phyloP scores from a whole-genome alignment of 2,329 filamentous ascomycete species.

The Neoascochyta sp. region DNA sequence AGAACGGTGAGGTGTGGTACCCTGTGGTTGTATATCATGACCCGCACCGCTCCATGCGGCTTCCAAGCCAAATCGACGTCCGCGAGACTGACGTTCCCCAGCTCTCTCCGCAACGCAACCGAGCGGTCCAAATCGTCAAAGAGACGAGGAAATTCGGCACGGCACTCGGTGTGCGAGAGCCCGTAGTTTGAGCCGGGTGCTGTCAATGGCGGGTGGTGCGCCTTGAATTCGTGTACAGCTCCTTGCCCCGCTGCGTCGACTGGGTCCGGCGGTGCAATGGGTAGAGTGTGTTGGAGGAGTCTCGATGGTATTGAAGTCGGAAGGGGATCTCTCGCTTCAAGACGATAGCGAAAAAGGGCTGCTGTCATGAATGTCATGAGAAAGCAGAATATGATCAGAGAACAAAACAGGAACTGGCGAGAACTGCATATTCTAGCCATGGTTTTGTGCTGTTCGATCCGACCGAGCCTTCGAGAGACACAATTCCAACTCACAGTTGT shows the following conservation, averaged over 20 bases:
- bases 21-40: conserved; percentile 30
- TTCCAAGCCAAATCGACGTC: conserved; percentile 23
- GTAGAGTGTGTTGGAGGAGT: not conserved
- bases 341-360: conserved; percentile 6
- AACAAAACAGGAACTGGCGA: conserved; percentile 2
- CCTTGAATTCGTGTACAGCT: not conserved
- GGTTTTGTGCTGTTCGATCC: not conserved
- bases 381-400: conserved; percentile 2
- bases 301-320: not conserved
- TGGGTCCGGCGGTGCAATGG: not conserved
- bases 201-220: conserved; percentile 11
- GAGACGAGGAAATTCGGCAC: conserved; percentile 16
- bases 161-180: conserved; percentile 15
- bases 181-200: conserved; percentile 7
- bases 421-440: conserved; percentile 3
- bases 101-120: conserved; percentile 7
- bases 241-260: not conserved
- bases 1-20: conserved; percentile 7
- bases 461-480: too few relatives aligned
- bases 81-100: conserved; percentile 11
- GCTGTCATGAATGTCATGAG: conserved; percentile 1
- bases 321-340: not conserved
- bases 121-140: conserved; percentile 23
- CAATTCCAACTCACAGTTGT: too few relatives aligned
- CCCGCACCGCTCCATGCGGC: conserved; percentile 29